Evolutionary conservation across 2,329 filamentous ascomycete species (phyloP).

Genomic region (Xylaria sp.): DNA sequence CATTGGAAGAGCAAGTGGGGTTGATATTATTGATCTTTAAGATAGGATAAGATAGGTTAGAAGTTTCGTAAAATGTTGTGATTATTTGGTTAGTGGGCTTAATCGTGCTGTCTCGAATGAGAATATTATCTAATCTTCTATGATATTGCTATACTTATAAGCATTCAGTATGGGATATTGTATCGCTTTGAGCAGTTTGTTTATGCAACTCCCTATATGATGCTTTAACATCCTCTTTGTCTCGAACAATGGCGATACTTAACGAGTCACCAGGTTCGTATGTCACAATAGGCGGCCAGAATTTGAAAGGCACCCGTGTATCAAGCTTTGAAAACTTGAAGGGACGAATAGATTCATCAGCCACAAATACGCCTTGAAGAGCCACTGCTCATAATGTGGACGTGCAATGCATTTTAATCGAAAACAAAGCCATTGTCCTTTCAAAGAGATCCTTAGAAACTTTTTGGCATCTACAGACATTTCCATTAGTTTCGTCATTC

Average conservation of each 20-base stretch:
- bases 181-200: background rate
- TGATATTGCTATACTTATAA: background rate
- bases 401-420: no score
- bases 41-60: no score
- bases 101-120: background rate
- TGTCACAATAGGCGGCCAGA: background rate
- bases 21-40: background rate
- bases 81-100: background rate
- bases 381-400: background rate
- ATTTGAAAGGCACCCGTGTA: background rate
- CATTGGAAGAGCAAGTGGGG: background rate
- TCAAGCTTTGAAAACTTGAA: background rate
- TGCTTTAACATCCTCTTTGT: background rate
- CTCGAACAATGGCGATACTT: background rate
- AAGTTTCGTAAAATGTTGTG: background rate
- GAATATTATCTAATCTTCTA: background rate
- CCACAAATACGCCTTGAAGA: background rate
- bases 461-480: background rate
- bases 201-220: background rate
- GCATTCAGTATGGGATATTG: background rate
- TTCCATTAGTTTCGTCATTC: background rate
- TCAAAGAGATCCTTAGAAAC: background rate
- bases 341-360: background rate
- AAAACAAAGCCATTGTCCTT: background rate
- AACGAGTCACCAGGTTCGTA: background rate